Base-by-base conservation (phyloP, 805 yeast species). In the Blastobotrys chiropterorum region DNA sequence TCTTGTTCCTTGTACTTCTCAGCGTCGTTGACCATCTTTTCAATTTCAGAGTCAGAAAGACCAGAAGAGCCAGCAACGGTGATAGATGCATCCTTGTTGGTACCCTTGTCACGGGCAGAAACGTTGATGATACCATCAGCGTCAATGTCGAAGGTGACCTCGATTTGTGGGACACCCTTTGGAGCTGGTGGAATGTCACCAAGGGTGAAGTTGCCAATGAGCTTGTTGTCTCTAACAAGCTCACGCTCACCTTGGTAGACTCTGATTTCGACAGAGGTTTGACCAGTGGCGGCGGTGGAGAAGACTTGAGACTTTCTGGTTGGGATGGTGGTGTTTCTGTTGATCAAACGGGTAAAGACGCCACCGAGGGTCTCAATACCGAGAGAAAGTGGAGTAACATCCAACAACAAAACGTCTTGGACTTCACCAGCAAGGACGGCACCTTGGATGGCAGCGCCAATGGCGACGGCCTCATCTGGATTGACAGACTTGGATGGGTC, bases 161-260 rank as follows among this genome's bases (percentile, higher is more conserved):
- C 95, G 67, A 86, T 86, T 77, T 86, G 95, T 60, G 95, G 95
- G 61, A 86, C 92, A 78, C 95, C 95, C 83, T 86, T 86, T 73
- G 94, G 90, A 63, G 94, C 94, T 61, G 95, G 95, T 67, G 95
- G 97, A 63, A 90, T 90, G 74, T 97, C 97, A 59, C 94, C 78
- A 66, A 90, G 80, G 57, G 95, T 90, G 77, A 90, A 90, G 86
- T 90, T 90, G 74, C 97, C 97, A 71, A 90, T 87, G 71, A 90
- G 81, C 79, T 90, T 90, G 87, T 90, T 90, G 80, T 90, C 97
- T 78, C 95, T 86, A 67, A 92, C 95, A 69, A 90, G 83, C 78
- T 90, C 97, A 81, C 97, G 87, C 81, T 90, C 97, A 80, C 97
- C 97, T 79, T 90, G 97, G 96, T 88, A 90, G 56, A 90, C 97